Evolutionary conservation across 163 green algal genomes (phyloP), one percentile per base, ranked within the genome.

Genomic region (Volvox carteri): DNA sequence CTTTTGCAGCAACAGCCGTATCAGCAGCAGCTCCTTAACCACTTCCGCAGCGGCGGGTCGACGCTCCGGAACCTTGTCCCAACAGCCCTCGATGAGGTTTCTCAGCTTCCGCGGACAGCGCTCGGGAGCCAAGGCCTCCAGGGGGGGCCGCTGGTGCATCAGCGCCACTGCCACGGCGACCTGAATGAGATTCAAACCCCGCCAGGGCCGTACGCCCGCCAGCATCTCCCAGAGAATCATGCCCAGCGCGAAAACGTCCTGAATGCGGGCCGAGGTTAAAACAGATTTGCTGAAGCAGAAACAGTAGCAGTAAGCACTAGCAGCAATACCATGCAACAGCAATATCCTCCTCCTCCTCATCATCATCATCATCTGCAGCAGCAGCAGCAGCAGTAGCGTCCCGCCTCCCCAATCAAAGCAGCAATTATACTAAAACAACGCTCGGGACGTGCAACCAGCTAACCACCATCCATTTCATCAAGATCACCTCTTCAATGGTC

Each of bases 211-310:
- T 42, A 52, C 0, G 8, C 79, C 79, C n/a, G 79, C 42, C 60
- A 86, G 44, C 79, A 86, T 78, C 62, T 78, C 62, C 79, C 79
- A 86, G 12, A 86, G n/a, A 4, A 86, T 58, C 14, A 86, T 35
- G 42, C 62, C 79, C n/a, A 67, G 11, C 2, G 79, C 44, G 33
- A 78, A 86, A 28, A 86, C 67, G 60, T 78, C 79, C 79, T 67
- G n/a, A 33, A 21, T 58, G 14, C 30, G 39, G n/a, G n/a, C n/a
- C n/a, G n/a, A n/a, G n/a, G n/a, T n/a, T n/a, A n/a, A n/a, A n/a
- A n/a, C n/a, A n/a, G n/a, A n/a, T n/a, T n/a, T n/a, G n/a, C n/a
- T n/a, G n/a, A n/a, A n/a, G n/a, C n/a, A n/a, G n/a, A n/a, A n/a
- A n/a, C n/a, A n/a, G n/a, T n/a, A n/a, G n/a, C n/a, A n/a, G n/a